These are phyloP conservation scores for Mychonastes homosphaera DNA, from an alignment of 139 green algal genomes.

Conservation along the genomic window DNA sequence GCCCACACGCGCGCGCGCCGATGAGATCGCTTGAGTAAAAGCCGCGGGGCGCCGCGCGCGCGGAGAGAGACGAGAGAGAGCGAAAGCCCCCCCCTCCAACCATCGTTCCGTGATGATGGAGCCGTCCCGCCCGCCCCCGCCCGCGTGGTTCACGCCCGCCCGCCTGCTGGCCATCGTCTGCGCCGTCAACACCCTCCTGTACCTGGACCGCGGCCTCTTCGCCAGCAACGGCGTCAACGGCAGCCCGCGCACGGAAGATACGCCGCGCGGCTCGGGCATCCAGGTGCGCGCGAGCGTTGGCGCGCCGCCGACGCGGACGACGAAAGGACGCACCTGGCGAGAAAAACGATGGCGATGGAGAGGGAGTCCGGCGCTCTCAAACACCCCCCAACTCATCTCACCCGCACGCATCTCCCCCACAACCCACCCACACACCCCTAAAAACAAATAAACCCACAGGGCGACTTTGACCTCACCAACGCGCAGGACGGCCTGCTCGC, in stretches of 20 bases:
- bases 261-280: slow-evolving; percentile 43
- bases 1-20: too few species aligned
- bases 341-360: not conserved
- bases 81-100: too few species aligned
- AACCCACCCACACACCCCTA: too few species aligned
- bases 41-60: too few species aligned
- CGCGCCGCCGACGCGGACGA: not conserved
- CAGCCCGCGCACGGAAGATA: slow-evolving; percentile 12
- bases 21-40: too few species aligned
- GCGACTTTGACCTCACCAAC: slow-evolving; percentile 71
- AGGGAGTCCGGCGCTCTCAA: not conserved
- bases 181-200: slow-evolving; percentile 71
- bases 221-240: slow-evolving; percentile 88
- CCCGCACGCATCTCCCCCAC: not conserved
- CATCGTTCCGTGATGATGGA: too few species aligned
- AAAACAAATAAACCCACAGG: too few species aligned
- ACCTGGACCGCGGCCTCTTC: slow-evolving; percentile 83
- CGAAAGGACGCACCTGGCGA: not conserved
- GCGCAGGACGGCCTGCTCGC: slow-evolving; percentile 85
- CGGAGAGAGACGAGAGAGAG: too few species aligned
- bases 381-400: too few species aligned
- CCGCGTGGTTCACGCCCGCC: slow-evolving; percentile 55
- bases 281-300: slow-evolving; percentile 28
- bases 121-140: not conserved
- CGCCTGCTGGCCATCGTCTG: slow-evolving; percentile 67